Evolutionary conservation across 1,284 basidiomycete species (phyloP), one percentile per base, ranked within the genome.

Genomic region (Pascua sp.): DNA sequence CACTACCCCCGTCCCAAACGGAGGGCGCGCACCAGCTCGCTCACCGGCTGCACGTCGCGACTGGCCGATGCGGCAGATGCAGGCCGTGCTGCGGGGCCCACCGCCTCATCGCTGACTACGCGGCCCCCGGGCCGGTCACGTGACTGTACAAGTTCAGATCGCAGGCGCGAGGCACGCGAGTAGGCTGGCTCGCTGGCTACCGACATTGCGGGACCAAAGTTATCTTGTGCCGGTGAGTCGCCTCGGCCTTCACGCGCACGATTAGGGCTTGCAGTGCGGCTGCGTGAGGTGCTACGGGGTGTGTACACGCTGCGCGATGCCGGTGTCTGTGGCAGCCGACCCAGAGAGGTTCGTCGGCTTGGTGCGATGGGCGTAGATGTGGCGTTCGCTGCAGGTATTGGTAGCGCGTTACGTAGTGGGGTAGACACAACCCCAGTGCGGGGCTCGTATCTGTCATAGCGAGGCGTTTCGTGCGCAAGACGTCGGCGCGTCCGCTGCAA

Each of bases 171-270:
- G 24, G 24, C 24, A 4, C 71, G 59, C 2, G 65, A 65, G 53
- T 72, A 73, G 4, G 72, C 68, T 11, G 71, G 73, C 53, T 75
- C 73, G 45, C 67, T 68, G 13, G 53, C 56, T 1, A 69, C 66
- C 0, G 65, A 67, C 24, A 55, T 58, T 17, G 50, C 56, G 15
- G 50, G 37, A n/a, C 36, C 39, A 11, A 45, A 39, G 47, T 45
- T 37, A 16, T 52, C 42, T 47, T 50, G 47, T 11, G 45, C 40
- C 11, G 18, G 51, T 15, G 43, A 49, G 9, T 44, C 43, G 12
- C 39, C 47, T 18, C 50, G 41, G 39, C 40, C 44, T 4, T 36
- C 15, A 39, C 39, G 47, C 37, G 47, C 36, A 24, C 17, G 36
- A 5, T 43, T n/a, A 11, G 50, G 36, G n/a, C 40, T 18, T 13